Conservation (phyloP, 768 basidiomycete genomes). For the Trametes meyenii region DNA sequence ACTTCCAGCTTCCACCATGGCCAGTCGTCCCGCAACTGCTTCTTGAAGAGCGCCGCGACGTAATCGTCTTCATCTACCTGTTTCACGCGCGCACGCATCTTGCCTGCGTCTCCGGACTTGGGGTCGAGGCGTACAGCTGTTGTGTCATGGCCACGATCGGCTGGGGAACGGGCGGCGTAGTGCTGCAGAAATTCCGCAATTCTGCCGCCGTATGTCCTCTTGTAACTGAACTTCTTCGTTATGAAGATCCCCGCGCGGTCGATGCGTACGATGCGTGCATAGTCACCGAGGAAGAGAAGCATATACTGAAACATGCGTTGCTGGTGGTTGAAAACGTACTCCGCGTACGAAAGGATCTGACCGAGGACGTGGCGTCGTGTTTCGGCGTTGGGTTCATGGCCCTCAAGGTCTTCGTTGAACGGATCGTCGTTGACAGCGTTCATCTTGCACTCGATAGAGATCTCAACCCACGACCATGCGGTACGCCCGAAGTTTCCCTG, state of each 20-base stretch:
- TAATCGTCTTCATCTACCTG: neutral
- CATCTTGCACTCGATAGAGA: constrained; percentile 1
- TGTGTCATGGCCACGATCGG: neutral
- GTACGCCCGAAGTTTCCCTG: neutral
- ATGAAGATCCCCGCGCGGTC: neutral
- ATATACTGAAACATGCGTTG: constrained; percentile 2
- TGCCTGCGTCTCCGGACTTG: neutral
- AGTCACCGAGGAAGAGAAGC: neutral
- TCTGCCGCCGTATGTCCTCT: neutral
- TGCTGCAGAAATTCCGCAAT: neutral
- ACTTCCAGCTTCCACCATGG: neutral
- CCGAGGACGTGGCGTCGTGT: neutral
- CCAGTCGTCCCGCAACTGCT: neutral
- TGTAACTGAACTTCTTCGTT: neutral
- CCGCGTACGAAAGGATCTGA: constrained; percentile 5
- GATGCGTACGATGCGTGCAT: neutral
- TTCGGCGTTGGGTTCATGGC: neutral
- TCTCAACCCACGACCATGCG: neutral
- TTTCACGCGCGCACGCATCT: neutral
- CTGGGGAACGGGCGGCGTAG: neutral
- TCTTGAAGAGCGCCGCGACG: neutral
- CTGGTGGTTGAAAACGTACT: neutral
- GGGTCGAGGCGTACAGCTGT: neutral
- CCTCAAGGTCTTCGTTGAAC: neutral
- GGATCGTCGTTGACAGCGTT: neutral